Evolutionary conservation across 1,139 yeast species (phyloP).

Genomic region (Pichia sp.): DNA sequence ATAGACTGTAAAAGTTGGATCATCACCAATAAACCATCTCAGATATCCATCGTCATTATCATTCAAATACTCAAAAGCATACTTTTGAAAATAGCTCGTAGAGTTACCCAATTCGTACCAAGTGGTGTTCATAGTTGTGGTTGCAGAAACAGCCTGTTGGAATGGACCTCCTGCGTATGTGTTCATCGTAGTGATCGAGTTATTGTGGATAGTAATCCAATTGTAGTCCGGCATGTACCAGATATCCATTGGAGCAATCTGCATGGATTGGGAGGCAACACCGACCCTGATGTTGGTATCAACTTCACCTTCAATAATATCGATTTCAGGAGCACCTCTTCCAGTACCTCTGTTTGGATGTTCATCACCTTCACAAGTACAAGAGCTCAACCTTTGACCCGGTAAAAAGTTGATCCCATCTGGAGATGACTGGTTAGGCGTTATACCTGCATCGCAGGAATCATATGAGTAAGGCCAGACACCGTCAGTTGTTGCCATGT

Average conservation of each 20-base stretch:
- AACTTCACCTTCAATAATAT: slow-evolving; percentile 55
- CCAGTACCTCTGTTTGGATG: slow-evolving; percentile 59
- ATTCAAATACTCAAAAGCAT: slow-evolving; percentile 72
- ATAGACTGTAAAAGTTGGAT: slow-evolving; percentile 49
- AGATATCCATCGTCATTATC: slow-evolving; percentile 66
- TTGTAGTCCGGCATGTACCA: slow-evolving; percentile 61
- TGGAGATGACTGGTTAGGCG: slow-evolving; percentile 59
- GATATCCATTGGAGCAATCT: slow-evolving; percentile 58
- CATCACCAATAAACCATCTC: slow-evolving; percentile 67
- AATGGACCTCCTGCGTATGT: slow-evolving; percentile 57
- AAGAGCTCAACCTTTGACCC: slow-evolving; percentile 52
- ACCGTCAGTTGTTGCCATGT: slow-evolving; percentile 58
- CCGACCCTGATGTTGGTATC: slow-evolving; percentile 41
- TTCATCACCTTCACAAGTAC: slow-evolving; percentile 54
- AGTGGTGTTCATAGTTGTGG: slow-evolving; percentile 47
- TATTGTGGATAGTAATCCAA: slow-evolving; percentile 46
- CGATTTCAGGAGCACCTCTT: slow-evolving; percentile 66
- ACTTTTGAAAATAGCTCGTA: slow-evolving; percentile 52
- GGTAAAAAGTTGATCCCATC: slow-evolving; percentile 60
- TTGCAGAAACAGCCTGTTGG: slow-evolving; percentile 57
- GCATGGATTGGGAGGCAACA: slow-evolving; percentile 57
- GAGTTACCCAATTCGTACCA: slow-evolving; percentile 54
- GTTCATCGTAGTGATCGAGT: slow-evolving; percentile 45
- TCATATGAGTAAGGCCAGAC: slow-evolving; percentile 64
- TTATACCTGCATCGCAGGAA: slow-evolving; percentile 59